These are phyloP conservation scores for Pestalotiopsis sp. DNA, from an alignment of 2,329 filamentous ascomycete species.

Conservation along the genomic window DNA sequence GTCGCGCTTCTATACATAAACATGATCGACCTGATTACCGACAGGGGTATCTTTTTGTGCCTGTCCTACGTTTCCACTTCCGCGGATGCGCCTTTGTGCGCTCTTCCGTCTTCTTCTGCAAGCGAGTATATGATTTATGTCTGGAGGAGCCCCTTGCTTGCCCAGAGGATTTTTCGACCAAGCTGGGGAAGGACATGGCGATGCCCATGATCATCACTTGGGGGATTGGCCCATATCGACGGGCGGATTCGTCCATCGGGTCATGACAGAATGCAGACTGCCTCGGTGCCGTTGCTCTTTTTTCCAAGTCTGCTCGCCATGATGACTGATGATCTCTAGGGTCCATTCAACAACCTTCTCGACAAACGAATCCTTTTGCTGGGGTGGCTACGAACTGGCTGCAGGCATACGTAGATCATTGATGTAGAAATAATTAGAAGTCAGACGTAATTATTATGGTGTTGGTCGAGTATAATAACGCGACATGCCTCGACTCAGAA, in stretches of 20 bases:
- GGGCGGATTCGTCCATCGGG: not conserved
- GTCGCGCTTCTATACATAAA: not conserved
- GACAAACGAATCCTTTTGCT: not conserved
- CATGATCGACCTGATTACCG: not conserved
- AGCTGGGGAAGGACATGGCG: not conserved
- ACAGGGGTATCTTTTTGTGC: not conserved
- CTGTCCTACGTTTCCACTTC: not conserved
- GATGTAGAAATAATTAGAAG: not conserved
- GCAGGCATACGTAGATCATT: not conserved
- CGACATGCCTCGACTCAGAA: not conserved
- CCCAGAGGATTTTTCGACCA: not conserved
- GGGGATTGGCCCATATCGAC: not conserved
- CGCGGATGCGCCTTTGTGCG: not conserved
- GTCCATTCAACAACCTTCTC: not conserved
- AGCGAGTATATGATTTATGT: not conserved
- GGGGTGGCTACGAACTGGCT: not conserved
- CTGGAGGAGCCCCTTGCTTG: not conserved
- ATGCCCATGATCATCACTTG: not conserved
- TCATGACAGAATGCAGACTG: not conserved
- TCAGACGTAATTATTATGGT: not conserved
- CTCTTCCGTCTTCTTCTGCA: not conserved
- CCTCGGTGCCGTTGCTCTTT: not conserved
- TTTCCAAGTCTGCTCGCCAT: not conserved
- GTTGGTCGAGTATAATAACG: slow-evolving; percentile 1
- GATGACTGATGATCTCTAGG: slow-evolving; percentile 1